A percentile compares a stretch with the other conserved stretches of the same genome.
Evolutionary conservation across 805 yeast species (phyloP).

Genomic region (Starmerella sp.): DNA sequence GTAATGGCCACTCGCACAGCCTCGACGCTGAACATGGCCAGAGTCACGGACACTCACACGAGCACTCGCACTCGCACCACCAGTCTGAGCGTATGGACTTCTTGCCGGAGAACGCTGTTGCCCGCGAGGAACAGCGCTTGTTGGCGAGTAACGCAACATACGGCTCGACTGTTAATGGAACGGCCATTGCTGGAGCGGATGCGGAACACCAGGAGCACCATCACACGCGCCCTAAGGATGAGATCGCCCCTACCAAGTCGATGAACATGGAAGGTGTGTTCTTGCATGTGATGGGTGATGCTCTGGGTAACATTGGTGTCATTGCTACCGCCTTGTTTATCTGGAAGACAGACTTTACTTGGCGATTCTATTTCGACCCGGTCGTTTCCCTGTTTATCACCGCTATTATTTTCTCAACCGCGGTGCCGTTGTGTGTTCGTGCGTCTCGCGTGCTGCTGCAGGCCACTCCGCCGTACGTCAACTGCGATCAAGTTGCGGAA

Average conservation of each 20-base stretch:
- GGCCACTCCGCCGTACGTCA: conserved; percentile 79
- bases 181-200: background rate
- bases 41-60: conserved; percentile 9
- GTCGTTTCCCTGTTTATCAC: conserved; percentile 76
- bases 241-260: conserved; percentile 38
- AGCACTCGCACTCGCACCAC: conserved; percentile 18
- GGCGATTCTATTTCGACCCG: conserved; percentile 85
- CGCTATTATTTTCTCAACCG: conserved; percentile 76
- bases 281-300: conserved; percentile 91
- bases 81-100: conserved; percentile 16
- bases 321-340: conserved; percentile 79
- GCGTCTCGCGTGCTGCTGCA: conserved; percentile 81
- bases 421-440: conserved; percentile 76
- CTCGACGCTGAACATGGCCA: conserved; percentile 23
- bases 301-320: conserved; percentile 90
- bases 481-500: conserved; percentile 59
- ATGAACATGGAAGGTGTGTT: conserved; percentile 96
- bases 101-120: conserved; percentile 20
- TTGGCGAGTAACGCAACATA: conserved; percentile 13
- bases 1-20: conserved; percentile 31
- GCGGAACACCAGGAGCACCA: conserved; percentile 21
- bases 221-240: conserved; percentile 25
- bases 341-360: conserved; percentile 83
- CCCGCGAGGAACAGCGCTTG: conserved; percentile 22
- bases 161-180: conserved; percentile 14